Conservation (phyloP, 2,329 filamentous ascomycete genomes). For the Microcyclospora tardicrescens region DNA sequence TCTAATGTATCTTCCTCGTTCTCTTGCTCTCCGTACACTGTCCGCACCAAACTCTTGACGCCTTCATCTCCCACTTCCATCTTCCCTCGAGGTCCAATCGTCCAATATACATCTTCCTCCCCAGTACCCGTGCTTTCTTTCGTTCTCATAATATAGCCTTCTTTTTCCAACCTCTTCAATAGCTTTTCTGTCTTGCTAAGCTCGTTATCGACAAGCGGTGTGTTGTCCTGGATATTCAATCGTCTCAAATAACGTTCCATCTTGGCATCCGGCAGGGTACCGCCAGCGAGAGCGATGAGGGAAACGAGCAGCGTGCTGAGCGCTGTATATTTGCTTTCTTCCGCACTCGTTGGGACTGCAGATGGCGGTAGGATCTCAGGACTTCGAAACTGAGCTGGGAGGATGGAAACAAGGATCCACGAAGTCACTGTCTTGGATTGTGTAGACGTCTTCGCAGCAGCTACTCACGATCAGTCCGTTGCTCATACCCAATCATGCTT, state of each 20-base stretch:
- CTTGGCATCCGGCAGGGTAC: slow-evolving; percentile 62
- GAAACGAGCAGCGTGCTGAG: slow-evolving; percentile 71
- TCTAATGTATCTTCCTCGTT: slow-evolving; percentile 17
- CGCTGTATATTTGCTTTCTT: slow-evolving; percentile 68
- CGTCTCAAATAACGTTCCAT: slow-evolving; percentile 62
- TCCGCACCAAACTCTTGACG: slow-evolving; percentile 54
- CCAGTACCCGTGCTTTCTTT: slow-evolving; percentile 52
- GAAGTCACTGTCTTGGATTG: slow-evolving; percentile 29
- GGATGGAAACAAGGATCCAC: slow-evolving; percentile 63
- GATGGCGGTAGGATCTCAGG: slow-evolving; percentile 56
- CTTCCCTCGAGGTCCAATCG: slow-evolving; percentile 72
- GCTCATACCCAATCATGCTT: background rate
- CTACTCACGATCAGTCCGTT: background rate
- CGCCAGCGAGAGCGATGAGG: slow-evolving; percentile 59
- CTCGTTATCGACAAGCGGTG: slow-evolving; percentile 34
- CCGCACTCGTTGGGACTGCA: slow-evolving; percentile 48
- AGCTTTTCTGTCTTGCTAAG: slow-evolving; percentile 60
- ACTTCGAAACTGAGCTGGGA: slow-evolving; percentile 54
- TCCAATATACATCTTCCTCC: slow-evolving; percentile 68
- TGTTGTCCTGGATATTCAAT: slow-evolving; percentile 61
- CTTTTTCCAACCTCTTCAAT: slow-evolving; percentile 60
- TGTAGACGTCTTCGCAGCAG: background rate
- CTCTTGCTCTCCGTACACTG: slow-evolving; percentile 36
- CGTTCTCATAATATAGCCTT: slow-evolving; percentile 69
- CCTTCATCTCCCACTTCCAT: slow-evolving; percentile 70